A percentile compares a stretch with the other conserved stretches of the same genome.
Conservation (phyloP, 2,329 filamentous ascomycete species). For the Shiraia bambusicola region DNA sequence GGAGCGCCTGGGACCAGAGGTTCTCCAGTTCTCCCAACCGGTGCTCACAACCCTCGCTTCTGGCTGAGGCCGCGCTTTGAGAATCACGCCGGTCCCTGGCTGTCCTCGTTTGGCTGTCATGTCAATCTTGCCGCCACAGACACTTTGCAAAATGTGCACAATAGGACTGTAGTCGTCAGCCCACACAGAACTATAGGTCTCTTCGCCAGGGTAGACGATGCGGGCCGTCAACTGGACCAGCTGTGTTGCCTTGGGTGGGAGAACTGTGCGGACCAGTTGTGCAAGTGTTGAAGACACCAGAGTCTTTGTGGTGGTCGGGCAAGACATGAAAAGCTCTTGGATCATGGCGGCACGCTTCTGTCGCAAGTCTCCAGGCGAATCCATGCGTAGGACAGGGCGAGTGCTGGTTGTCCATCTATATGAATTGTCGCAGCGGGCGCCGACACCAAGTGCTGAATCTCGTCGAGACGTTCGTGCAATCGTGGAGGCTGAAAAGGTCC, state of each 20-base stretch:
- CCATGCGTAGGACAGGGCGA: conserved; percentile 22
- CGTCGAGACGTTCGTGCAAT: too few species aligned
- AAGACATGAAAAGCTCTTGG: conserved; percentile 11
- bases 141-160: conserved; percentile 40
- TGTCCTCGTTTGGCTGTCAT: conserved; percentile 23
- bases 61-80: conserved; percentile 18
- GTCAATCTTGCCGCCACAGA: conserved; percentile 41
- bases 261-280: conserved; percentile 35
- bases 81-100: conserved; percentile 15
- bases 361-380: conserved; percentile 4
- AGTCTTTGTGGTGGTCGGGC: conserved; percentile 15
- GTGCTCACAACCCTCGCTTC: conserved; percentile 24
- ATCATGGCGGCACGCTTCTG: background rate
- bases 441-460: conserved; percentile 5
- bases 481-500: conserved; percentile 10
- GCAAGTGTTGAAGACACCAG: conserved; percentile 33
- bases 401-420: background rate
- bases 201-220: conserved; percentile 44
- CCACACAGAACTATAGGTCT: conserved; percentile 44
- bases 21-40: conserved; percentile 28
- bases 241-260: conserved; percentile 23
- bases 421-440: background rate
- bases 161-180: conserved; percentile 42
- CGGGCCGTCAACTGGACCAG: conserved; percentile 41
- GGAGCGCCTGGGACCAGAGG: too few species aligned